phyloP scores from a whole-genome alignment of 208 protist genomes.

The Jaenimonas drosophilae region DNA sequence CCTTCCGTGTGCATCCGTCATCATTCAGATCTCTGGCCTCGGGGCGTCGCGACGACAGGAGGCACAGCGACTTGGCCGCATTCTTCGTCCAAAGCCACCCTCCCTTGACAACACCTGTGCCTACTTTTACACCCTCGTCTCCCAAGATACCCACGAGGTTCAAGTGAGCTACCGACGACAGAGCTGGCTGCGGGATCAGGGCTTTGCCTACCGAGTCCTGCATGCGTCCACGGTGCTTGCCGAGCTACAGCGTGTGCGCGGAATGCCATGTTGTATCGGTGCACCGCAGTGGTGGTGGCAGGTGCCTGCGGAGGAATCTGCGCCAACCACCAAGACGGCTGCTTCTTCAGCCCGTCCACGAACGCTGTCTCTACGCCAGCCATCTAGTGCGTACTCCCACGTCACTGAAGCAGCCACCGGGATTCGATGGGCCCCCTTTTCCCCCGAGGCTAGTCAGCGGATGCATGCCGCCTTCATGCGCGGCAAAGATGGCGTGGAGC shows the following conservation, averaged over 20 bases:
- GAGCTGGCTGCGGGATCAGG: slow-evolving; percentile 97
- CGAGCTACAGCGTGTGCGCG: slow-evolving; percentile 30
- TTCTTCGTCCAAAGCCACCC: slow-evolving; percentile 90
- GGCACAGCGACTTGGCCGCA: slow-evolving; percentile 97
- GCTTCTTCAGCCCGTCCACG: no score
- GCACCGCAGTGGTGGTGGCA: slow-evolving; percentile 82
- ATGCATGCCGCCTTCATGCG: slow-evolving; percentile 50
- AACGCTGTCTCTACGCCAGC: no score
- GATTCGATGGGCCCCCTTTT: slow-evolving; percentile 59
- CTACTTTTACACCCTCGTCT: slow-evolving; percentile 99
- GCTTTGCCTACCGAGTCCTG: slow-evolving; percentile 85
- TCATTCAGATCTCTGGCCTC: slow-evolving; percentile 98
- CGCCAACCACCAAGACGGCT: neutral
- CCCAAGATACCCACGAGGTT: slow-evolving; percentile 96
- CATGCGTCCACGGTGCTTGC: slow-evolving; percentile 37
- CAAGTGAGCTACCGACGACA: slow-evolving; percentile 94
- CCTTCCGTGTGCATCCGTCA: slow-evolving; percentile 98
- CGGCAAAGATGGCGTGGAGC: slow-evolving; percentile 25
- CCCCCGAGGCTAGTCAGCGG: slow-evolving; percentile 17
- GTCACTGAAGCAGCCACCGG: no score
- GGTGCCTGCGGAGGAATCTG: neutral
- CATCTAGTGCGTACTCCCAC: no score
- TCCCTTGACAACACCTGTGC: slow-evolving; percentile 92
- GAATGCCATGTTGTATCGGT: slow-evolving; percentile 64
- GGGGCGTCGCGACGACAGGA: slow-evolving; percentile 94